Base-by-base conservation (phyloP, 805 yeast species). In the Pichia manshurica region DNA sequence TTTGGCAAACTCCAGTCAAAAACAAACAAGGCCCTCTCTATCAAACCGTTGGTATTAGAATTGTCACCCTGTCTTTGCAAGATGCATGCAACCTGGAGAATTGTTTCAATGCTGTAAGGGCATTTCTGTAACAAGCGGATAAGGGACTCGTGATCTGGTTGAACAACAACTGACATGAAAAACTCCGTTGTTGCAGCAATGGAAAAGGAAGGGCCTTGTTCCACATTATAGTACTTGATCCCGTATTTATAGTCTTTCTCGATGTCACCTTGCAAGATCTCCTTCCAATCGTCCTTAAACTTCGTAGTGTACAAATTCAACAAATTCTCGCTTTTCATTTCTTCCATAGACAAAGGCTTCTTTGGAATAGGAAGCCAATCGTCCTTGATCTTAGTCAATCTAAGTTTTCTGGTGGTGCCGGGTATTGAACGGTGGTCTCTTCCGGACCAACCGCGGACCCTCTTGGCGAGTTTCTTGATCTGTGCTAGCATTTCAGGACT, bases 361-460 rank as follows among this genome's bases (percentile, higher is more conserved):
- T 73, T 71, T 23, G 74, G 66, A 0, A 87, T 78, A 1, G 95
- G 95, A 7, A 85, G 59, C 87, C 90, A 87, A 59, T 85, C 90
- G 50, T 84, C 89, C 59, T 84, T 76, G 39, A 87, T 79, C 56
- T 82, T 81, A 0, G 95, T 81, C 51, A 88, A 68, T 12, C 76
- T 69, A 42, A 87, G 66, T 55, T 84, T 84, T 52, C 88, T 73
- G 0, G 79, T 65, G 0, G 87, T 78, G 23, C 91, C 91, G 0
- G 96, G 96, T 3, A 86, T 77, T 5, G 79, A 68, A 42, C 84
- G 66, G 52, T 82, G 78, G 57, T 87, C 95, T 52, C 78, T 76
- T 0, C 95, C 95, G 39, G 88, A 84, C 96, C 96, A 87, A 21
- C 88, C 89, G 56, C 86, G 73, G 0, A 86, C 79, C n/a, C 75